A percentile compares a stretch with the other conserved stretches of the same genome.
Evolutionary conservation across 2,329 filamentous ascomycete species (phyloP).

Genomic region (Lasiodiplodia sp.): DNA sequence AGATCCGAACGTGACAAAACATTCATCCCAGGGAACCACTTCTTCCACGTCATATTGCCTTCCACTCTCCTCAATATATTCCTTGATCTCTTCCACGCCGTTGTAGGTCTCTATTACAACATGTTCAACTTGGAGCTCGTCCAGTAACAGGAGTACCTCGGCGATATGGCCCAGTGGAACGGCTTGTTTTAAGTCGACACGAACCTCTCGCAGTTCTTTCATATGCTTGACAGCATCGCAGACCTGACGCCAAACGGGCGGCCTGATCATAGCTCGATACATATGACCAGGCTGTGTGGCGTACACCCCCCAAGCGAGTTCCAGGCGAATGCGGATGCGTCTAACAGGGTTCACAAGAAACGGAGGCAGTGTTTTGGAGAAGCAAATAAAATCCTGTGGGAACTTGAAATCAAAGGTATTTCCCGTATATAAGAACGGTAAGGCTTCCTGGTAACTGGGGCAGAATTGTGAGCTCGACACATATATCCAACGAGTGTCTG

Average conservation of each 20-base stretch:
- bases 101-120: not conserved
- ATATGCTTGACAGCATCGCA: not conserved
- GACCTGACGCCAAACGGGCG: not conserved
- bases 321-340: conserved; percentile 1
- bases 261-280: not conserved
- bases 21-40: not conserved
- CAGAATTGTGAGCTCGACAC: not conserved
- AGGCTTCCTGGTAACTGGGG: conserved; percentile 29
- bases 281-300: too few species aligned
- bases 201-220: not conserved
- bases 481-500: not conserved
- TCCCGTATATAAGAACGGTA: conserved; percentile 23
- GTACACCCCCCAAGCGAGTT: not conserved
- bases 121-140: not conserved
- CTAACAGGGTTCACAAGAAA: not conserved
- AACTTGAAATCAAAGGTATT: conserved; percentile 31
- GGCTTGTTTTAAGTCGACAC: not conserved
- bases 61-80: not conserved
- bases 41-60: not conserved
- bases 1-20: not conserved
- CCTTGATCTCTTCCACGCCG: not conserved
- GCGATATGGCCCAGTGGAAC: not conserved
- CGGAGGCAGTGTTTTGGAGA: not conserved
- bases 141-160: not conserved
- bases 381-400: conserved; percentile 16